A percentile compares a stretch with the other conserved stretches of the same genome.
Conservation (phyloP, 1,139 yeast species). For the Candida sp. region DNA sequence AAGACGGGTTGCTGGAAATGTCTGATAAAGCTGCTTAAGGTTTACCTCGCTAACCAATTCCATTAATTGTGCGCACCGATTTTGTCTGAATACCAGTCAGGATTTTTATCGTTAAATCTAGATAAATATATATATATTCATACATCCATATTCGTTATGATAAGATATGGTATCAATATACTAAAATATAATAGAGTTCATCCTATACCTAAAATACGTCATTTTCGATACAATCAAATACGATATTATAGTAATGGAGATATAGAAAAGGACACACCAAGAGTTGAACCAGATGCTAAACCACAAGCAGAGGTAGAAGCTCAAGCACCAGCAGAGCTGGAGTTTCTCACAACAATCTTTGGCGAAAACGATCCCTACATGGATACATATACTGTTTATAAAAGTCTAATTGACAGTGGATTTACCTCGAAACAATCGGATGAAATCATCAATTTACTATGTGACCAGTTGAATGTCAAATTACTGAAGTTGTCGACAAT, state of each 20-base stretch:
- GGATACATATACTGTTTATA: slow-evolving; percentile 48
- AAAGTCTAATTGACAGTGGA: slow-evolving; percentile 39
- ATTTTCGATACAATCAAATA: slow-evolving; percentile 2
- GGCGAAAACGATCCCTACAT: slow-evolving; percentile 47
- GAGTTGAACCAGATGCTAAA: slow-evolving; percentile 5
- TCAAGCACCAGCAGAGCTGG: slow-evolving; percentile 5
- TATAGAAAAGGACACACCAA: not conserved
- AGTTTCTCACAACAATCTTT: slow-evolving; percentile 30
- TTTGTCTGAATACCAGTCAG: not conserved
- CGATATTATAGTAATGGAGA: not conserved
- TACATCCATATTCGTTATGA: not conserved
- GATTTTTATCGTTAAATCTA: not conserved
- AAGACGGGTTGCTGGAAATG: no score
- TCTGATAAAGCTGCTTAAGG: not conserved
- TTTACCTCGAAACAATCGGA: slow-evolving; percentile 55
- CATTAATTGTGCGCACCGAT: not conserved
- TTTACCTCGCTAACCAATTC: not conserved
- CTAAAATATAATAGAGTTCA: not conserved
- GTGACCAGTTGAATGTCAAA: slow-evolving; percentile 49
- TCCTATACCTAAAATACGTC: not conserved
- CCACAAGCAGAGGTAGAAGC: slow-evolving; percentile 4
- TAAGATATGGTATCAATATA: not conserved
- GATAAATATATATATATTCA: not conserved
- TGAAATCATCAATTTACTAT: slow-evolving; percentile 46
- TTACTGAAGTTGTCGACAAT: slow-evolving; percentile 55